Conservation (phyloP, 179 eudicot genomes). For the Monotropa hypopitys region DNA sequence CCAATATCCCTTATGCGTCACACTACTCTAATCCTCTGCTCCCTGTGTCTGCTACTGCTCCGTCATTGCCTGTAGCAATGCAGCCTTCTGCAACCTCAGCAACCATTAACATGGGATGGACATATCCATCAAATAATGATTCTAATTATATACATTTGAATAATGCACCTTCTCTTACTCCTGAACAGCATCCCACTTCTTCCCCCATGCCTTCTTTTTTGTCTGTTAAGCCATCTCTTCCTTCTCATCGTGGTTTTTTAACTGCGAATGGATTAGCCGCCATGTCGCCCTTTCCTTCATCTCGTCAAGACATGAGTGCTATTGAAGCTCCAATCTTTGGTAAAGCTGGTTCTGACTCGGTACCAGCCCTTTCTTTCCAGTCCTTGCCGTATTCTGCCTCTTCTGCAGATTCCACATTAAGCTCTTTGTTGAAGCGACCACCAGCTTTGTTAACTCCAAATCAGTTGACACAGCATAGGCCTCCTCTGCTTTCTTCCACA, state of each 20-base stretch:
- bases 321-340: constrained; percentile 7
- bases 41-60: background rate
- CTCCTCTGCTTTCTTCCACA: constrained; percentile 2
- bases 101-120: background rate
- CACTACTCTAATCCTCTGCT: constrained; percentile 6
- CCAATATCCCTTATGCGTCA: constrained; percentile 1
- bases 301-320: constrained; percentile 7
- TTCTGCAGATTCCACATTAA: constrained; percentile 11
- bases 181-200: constrained; percentile 10
- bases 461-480: constrained; percentile 20
- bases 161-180: constrained; percentile 6
- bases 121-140: constrained; percentile 6
- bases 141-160: constrained; percentile 8
- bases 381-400: constrained; percentile 15
- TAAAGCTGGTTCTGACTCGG: constrained; percentile 13
- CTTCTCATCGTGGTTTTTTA: constrained; percentile 13
- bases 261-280: constrained; percentile 9
- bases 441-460: constrained; percentile 15
- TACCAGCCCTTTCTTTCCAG: constrained; percentile 12
- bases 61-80: constrained; percentile 6
- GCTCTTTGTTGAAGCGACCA: constrained; percentile 8
- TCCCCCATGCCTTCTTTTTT: constrained; percentile 10
- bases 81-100: constrained; percentile 8
- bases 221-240: constrained; percentile 11
- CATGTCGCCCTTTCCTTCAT: constrained; percentile 1